Evolutionary conservation across 805 yeast genomes (phyloP).

Genomic region (Schizosaccharomyces octosporus): DNA sequence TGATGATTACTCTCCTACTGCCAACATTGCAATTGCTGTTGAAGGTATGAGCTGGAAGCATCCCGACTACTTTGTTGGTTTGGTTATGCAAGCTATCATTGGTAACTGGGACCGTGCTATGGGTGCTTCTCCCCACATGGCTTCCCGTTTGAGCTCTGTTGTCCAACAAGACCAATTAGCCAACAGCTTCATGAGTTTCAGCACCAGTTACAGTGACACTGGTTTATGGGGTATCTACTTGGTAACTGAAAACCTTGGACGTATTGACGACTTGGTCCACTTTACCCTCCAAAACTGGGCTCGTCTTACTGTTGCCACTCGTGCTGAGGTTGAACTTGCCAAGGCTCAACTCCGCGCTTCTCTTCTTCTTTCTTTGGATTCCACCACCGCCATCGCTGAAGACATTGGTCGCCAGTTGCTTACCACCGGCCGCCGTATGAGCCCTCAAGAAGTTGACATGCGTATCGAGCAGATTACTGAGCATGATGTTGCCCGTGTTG

Average conservation of each 20-base stretch:
- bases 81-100: conserved; percentile 86
- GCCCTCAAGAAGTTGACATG: conserved; percentile 50
- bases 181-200: conserved; percentile 86
- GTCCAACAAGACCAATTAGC: conserved; percentile 46
- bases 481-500: conserved; percentile 69
- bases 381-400: conserved; percentile 87
- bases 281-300: conserved; percentile 74
- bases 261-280: conserved; percentile 42
- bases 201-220: conserved; percentile 89
- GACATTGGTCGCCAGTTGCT: conserved; percentile 94
- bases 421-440: conserved; percentile 60
- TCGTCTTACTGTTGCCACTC: conserved; percentile 57
- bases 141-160: conserved; percentile 54
- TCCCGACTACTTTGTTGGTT: conserved; percentile 80
- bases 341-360: conserved; percentile 90
- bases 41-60: conserved; percentile 97
- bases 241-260: conserved; percentile 50
- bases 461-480: conserved; percentile 56
- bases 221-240: conserved; percentile 95
- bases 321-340: conserved; percentile 76
- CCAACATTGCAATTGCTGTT: conserved; percentile 82
- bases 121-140: conserved; percentile 61
- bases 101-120: conserved; percentile 94
- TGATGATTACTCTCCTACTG: conserved; percentile 61
- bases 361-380: conserved; percentile 66